Evolutionary conservation across 768 basidiomycete genomes (phyloP).

Genomic region (Lyophyllum decastes): DNA sequence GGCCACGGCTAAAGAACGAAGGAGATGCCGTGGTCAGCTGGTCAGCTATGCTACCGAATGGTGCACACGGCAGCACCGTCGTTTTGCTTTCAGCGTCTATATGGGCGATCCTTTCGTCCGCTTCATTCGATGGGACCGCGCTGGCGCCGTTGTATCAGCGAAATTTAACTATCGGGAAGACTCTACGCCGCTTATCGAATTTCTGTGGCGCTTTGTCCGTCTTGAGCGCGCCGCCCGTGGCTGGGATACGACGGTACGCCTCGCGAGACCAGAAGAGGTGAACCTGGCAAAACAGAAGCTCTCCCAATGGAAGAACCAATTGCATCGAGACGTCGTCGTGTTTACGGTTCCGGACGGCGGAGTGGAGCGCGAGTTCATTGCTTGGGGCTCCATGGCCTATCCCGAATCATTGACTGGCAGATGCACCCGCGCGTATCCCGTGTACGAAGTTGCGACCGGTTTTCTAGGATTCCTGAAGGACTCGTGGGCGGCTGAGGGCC

Average conservation of each 20-base stretch:
- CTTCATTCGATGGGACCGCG: conserved; percentile 7
- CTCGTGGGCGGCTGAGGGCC: conserved; percentile 19
- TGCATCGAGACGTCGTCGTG: background rate
- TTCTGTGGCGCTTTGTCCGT: conserved; percentile 3
- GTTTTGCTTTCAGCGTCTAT: background rate
- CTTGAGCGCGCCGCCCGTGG: conserved; percentile 20
- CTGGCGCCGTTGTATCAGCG: background rate
- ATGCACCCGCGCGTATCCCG: conserved; percentile 18
- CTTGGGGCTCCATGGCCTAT: conserved; percentile 11
- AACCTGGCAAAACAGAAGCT: background rate
- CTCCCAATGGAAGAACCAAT: background rate
- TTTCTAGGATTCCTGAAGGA: conserved; percentile 27
- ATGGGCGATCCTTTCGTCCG: background rate
- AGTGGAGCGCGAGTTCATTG: conserved; percentile 10
- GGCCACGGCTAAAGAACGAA: background rate
- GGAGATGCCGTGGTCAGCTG: conserved; percentile 22
- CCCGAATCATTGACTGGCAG: conserved; percentile 14
- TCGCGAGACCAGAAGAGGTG: conserved; percentile 8
- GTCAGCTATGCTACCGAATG: conserved; percentile 21
- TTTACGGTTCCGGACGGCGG: conserved; percentile 9
- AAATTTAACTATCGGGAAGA: background rate
- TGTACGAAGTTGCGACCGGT: conserved; percentile 10
- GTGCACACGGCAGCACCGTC: conserved; percentile 11
- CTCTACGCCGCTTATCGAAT: background rate
- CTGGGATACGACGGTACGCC: conserved; percentile 24